Base-by-base conservation (phyloP, 169 alveolate genomes). In the Haemoproteus tartakovskyi region DNA sequence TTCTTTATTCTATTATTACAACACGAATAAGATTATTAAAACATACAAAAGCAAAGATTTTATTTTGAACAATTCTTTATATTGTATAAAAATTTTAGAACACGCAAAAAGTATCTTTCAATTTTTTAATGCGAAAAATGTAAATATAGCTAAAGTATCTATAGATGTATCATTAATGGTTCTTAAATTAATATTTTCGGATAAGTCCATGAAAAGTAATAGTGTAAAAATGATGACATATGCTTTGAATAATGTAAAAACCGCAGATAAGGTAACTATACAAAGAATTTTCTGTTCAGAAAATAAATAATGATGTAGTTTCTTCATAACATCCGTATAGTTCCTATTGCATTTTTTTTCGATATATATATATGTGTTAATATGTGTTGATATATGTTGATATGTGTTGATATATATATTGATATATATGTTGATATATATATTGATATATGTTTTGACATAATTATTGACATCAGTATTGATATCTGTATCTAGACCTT, bases 1-100 rank as follows among this genome's bases (percentile, higher is more conserved):
- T 37, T 46, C 56, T 0, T 21, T 63, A 48, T 63, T 63, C 51
- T 50, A 30, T 63, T 63, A 63, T 27, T 63, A 63, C 54, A 48
- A 63, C 43, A 50, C 18, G 16, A 51, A 63, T 63, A 51, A 19
- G 27, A 14, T 47, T 24, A 33, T 63, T 9, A 48, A 40, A 16
- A 63, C 24, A 16, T 50, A 63, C 26, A 36, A 54, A 19, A 48
- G 36, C 51, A 38, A 11, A 11, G 11, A 63, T 36, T 63, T 63
- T 40, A 26, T 63, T 12, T 11, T 47, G 62, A 51, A 47, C 38
- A 41, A 63, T 40, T 48, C 62, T 0, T 40, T 30, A 4, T 14
- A 41, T 11, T 63, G 80, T 27, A 63, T 63, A 36, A 30, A 50
- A 2, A 37, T 51, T 1, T 48, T 63, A 45, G 80, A 63, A 45